Evolutionary conservation across 306 rosid genomes (phyloP), one percentile per base, ranked within the genome.

Genomic region (Quercus bicolor): DNA sequence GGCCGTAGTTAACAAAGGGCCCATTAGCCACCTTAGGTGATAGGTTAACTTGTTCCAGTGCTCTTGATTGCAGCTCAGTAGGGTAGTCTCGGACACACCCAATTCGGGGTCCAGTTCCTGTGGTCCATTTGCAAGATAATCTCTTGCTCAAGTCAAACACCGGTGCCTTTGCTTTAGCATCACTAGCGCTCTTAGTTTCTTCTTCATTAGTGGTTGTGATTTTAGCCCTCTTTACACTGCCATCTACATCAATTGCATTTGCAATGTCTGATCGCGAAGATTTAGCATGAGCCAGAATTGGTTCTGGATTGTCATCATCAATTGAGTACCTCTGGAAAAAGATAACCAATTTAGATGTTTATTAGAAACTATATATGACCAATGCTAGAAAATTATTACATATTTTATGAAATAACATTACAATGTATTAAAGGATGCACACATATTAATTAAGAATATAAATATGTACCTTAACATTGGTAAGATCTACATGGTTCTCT

Each of bases 61-160:
- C 98, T 40, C 85, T 92, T 2, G 89, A 81, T 68, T 92, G 97
- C 33, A 94, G 83, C 45, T 87, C 93, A 4, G 75, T 61, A 57
- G 98, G 97, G 75, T 94, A 94, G 78, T 92, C 98, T 70, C 98
- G 93, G 18, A 94, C 97, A 60, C 98, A 94, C 52, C 98, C 97
- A 19, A 94, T 94, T 23, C 98, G 85, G 11, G 98, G 97, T 21
- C 97, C 98, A 14, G 89, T 80, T 13, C 97, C 93, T 8, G 91
- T 92, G 33, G 87, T 82, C 98, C 98, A 94, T 75, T 92, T 94
- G 86, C 97, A 81, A 21, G 98, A 82, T 37, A 90, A 68, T 62
- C 93, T 88, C 78, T 77, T 88, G 19, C 74, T 9, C 59, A 77
- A 12, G 86, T 82, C 79, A 62, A 82, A 82, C 9, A 31, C 57